phyloP scores from a whole-genome alignment of 768 basidiomycete genomes.

The Tulasnella sp. region DNA sequence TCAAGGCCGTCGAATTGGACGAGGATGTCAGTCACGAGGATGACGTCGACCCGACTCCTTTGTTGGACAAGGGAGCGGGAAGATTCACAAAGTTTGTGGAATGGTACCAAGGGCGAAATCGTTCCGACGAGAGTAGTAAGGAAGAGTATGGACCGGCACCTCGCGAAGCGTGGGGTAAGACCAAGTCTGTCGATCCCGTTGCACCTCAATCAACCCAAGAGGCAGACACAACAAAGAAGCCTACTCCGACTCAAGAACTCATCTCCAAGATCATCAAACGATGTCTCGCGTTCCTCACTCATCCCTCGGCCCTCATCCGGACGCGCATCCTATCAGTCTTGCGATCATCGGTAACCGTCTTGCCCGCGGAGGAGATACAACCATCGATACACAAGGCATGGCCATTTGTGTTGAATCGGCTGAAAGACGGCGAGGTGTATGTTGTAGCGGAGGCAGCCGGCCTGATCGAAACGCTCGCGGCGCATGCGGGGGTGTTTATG shows the following conservation, averaged over 20 bases:
- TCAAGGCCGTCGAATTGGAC: conserved; percentile 59
- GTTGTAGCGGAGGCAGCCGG: conserved; percentile 66
- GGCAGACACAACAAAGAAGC: conserved; percentile 34
- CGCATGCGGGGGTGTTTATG: conserved; percentile 75
- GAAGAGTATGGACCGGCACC: conserved; percentile 51
- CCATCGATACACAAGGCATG: conserved; percentile 80
- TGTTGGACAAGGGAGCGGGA: conserved; percentile 13
- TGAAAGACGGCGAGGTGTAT: conserved; percentile 58
- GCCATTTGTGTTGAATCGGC: conserved; percentile 85
- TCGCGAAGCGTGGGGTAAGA: conserved; percentile 40
- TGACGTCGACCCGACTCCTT: conserved; percentile 10
- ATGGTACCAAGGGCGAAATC: conserved; percentile 48
- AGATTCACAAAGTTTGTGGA: conserved; percentile 36
- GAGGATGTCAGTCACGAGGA: conserved; percentile 25
- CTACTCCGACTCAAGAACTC: conserved; percentile 60
- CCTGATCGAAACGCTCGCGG: conserved; percentile 59
- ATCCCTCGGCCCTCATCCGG: conserved; percentile 74
- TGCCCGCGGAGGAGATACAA: conserved; percentile 55
- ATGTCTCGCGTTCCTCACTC: conserved; percentile 82
- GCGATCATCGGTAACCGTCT: conserved; percentile 55
- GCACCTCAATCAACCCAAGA: conserved; percentile 16
- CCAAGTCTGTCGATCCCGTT: not conserved
- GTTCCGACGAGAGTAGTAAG: conserved; percentile 28
- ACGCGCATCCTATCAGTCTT: conserved; percentile 70
- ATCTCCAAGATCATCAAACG: conserved; percentile 78